A percentile compares a stretch with the other conserved stretches of the same genome.
These are phyloP conservation scores for Penicillium maclennaniae DNA, from an alignment of 495 filamentous ascomycete genomes.

Conservation along the genomic window DNA sequence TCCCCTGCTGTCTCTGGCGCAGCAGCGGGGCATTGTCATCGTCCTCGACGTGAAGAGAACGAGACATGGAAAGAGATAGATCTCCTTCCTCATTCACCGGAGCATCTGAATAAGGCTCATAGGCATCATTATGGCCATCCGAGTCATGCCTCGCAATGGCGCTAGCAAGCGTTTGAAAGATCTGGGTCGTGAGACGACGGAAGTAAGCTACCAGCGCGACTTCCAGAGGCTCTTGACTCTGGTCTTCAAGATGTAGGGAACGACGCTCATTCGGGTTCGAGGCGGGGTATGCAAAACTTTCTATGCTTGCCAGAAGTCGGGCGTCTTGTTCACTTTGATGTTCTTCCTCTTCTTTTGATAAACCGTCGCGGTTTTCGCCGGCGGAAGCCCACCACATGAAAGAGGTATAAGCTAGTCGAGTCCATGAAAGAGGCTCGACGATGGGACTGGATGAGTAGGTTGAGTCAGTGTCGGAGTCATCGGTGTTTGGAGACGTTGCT, in stretches of 20 bases:
- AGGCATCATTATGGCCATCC: slow-evolving; percentile 28
- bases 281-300: slow-evolving; percentile 31
- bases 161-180: slow-evolving; percentile 64
- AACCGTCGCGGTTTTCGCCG: slow-evolving; percentile 67
- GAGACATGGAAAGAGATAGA: slow-evolving; percentile 24
- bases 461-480: slow-evolving; percentile 42
- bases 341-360: slow-evolving; percentile 42
- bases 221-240: slow-evolving; percentile 48
- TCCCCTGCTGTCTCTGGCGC: slow-evolving; percentile 15
- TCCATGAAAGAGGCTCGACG: slow-evolving; percentile 81
- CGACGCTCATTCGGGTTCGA: slow-evolving; percentile 39
- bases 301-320: slow-evolving; percentile 39
- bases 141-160: slow-evolving; percentile 53
- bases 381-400: slow-evolving; percentile 99
- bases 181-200: slow-evolving; percentile 72
- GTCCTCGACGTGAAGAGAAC: slow-evolving; percentile 25
- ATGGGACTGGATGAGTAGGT: slow-evolving; percentile 50
- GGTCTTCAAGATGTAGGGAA: slow-evolving; percentile 35
- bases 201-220: slow-evolving; percentile 88
- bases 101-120: slow-evolving; percentile 17
- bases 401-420: slow-evolving; percentile 79
- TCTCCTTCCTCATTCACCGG: slow-evolving; percentile 16
- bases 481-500: slow-evolving; percentile 14
- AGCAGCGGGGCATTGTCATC: slow-evolving; percentile 29
- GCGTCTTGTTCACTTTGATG: slow-evolving; percentile 43